Base-by-base conservation (phyloP, 1,284 basidiomycete species). In the Marasmius sp. region DNA sequence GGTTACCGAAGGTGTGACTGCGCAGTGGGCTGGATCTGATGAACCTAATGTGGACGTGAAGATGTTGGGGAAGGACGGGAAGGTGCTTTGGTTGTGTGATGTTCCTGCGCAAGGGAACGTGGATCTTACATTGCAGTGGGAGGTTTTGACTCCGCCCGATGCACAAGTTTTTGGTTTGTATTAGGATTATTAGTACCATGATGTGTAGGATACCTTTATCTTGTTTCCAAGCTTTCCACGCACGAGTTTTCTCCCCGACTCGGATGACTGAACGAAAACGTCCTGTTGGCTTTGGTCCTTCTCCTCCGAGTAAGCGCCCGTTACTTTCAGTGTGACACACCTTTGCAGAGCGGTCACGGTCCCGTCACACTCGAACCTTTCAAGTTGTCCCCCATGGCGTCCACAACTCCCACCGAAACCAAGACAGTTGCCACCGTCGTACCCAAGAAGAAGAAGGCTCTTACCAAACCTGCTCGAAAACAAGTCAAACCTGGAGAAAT, bases 401-500 rank as follows among this genome's bases (percentile, higher is more conserved):
- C 65, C 59, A 64, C 69, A 53, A 67, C 68, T 51, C 67, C 39
- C 41, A 66, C 66, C 58, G 71, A 71, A 63, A 67, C 65, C 14
- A 58, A 58, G 37, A 62, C 68, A 10, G 64, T 59, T 6, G 43
- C 64, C n/a, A 64, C 64, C 39, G 59, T 27, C 22, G 53, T 59
- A 18, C 27, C 27, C 27, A 66, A 65, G 33, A 41, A 34, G 18
- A 91, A 86, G 72, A 91, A 89, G 68, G 77, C 90, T 8, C 90
- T 58, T 22, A 58, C 20, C n/a, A 52, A 88, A 69, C 94, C 94
- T 1, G 94, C 94, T 3, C 80, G 94, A 59, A 94, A 95, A 70
- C 94, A 97, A 72, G 94, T 97, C 41, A 91, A 93, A 68, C 80
- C 91, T 0, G 95, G 93, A 48, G 90, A 97, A 65, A 90, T 97